Evolutionary conservation across 116 monocot genomes (phyloP).

Genomic region (Papilionanthe hybrid): DNA sequence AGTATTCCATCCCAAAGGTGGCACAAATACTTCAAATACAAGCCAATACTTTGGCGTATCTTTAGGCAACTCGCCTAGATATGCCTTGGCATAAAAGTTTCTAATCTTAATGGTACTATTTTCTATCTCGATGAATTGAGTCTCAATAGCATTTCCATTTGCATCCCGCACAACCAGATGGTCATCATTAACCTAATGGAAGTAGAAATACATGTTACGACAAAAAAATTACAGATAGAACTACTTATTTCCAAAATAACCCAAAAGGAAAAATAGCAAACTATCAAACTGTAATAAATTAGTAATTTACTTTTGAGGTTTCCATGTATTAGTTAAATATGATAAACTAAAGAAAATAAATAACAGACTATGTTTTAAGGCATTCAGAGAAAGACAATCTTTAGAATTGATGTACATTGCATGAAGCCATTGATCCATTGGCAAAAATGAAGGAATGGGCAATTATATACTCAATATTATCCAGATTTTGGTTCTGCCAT

Average conservation of each 20-base stretch:
- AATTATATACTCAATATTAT: neutral
- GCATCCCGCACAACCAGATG: constrained; percentile 51
- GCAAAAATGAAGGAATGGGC: neutral
- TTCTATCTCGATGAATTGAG: constrained; percentile 67
- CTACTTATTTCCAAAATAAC: neutral
- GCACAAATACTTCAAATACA: constrained; percentile 61
- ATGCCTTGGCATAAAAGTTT: constrained; percentile 67
- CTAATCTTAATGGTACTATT: constrained; percentile 44
- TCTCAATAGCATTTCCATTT: constrained; percentile 43
- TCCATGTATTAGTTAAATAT: neutral
- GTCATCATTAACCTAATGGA: constrained; percentile 53
- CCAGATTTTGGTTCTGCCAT: neutral
- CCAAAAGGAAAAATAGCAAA: neutral
- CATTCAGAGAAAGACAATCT: neutral
- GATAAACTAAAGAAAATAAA: neutral
- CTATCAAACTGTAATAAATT: neutral
- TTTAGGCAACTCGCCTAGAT: constrained; percentile 48
- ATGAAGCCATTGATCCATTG: too few relatives aligned
- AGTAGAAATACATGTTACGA: neutral
- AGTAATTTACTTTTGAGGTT: neutral
- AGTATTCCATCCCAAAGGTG: constrained; percentile 78
- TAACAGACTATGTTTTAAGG: neutral
- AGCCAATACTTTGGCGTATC: constrained; percentile 68
- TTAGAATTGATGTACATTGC: too few relatives aligned
- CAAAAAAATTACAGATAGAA: neutral